These are phyloP conservation scores for Colletotrichum lentis DNA, from an alignment of 2,329 filamentous ascomycete species.

Conservation along the genomic window DNA sequence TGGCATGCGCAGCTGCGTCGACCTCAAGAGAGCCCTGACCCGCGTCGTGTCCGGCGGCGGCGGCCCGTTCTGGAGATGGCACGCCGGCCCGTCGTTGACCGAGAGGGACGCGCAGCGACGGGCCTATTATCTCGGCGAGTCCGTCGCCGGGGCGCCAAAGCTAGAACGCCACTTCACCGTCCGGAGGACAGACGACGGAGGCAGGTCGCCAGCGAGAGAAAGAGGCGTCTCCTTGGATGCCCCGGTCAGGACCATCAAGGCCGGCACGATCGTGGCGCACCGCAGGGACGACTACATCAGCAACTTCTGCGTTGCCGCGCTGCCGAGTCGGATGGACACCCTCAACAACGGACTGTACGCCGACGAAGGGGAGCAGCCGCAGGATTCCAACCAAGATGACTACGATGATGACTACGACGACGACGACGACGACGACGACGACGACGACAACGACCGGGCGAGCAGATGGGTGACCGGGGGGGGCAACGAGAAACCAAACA, in stretches of 20 bases:
- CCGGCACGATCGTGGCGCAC: not conserved
- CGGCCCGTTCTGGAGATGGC: constrained; percentile 44
- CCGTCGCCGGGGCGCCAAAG: not conserved
- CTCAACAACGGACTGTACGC: not conserved
- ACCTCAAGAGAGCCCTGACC: constrained; percentile 51
- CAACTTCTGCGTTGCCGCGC: not conserved
- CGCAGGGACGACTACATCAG: not conserved
- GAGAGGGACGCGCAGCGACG: constrained; percentile 38
- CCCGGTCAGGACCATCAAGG: not conserved
- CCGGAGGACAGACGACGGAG: not conserved
- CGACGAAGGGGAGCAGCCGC: constrained; percentile 23
- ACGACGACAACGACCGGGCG: constrained; percentile 18
- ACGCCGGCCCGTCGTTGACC: constrained; percentile 1
- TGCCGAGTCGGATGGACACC: not conserved
- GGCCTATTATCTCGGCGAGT: constrained; percentile 50
- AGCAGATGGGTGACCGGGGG: constrained; percentile 20
- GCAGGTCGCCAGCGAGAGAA: not conserved
- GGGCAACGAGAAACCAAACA: constrained; percentile 43
- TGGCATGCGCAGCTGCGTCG: constrained; percentile 57
- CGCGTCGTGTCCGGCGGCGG: constrained; percentile 42
- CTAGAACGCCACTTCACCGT: no score
- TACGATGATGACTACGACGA: no score
- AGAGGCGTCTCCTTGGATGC: not conserved
- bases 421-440: not conserved
- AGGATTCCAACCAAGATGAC: no score